phyloP scores from a whole-genome alignment of 2,329 filamentous ascomycete genomes.

The Calonectria pauciramosa region DNA sequence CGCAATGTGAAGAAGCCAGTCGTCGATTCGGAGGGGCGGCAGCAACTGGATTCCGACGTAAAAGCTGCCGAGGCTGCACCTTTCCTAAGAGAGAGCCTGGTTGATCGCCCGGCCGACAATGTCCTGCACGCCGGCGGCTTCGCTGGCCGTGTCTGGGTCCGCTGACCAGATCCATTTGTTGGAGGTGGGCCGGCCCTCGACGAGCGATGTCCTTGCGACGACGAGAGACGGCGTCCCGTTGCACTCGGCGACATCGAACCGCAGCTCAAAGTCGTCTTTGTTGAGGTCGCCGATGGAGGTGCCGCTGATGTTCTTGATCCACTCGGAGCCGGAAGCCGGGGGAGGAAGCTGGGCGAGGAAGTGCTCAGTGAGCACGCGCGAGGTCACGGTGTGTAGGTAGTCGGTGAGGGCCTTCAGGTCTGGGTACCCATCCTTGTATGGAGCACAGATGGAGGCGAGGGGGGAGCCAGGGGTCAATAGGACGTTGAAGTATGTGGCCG shows the following conservation, averaged over 20 bases:
- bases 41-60: not conserved
- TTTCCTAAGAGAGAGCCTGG: slow-evolving; percentile 36
- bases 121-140: slow-evolving; percentile 38
- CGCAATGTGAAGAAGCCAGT: not conserved
- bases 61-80: not conserved
- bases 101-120: slow-evolving; percentile 38
- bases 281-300: slow-evolving; percentile 49
- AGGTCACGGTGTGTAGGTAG: slow-evolving; percentile 61
- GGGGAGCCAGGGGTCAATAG: slow-evolving; percentile 53
- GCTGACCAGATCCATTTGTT: slow-evolving; percentile 50
- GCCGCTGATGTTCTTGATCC: slow-evolving; percentile 50
- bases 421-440: slow-evolving; percentile 60
- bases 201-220: slow-evolving; percentile 36
- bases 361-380: slow-evolving; percentile 56
- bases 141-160: slow-evolving; percentile 21
- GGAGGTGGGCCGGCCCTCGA: slow-evolving; percentile 29
- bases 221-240: slow-evolving; percentile 37
- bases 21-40: not conserved
- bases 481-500: slow-evolving; percentile 61
- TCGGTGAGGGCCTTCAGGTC: slow-evolving; percentile 58
- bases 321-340: slow-evolving; percentile 31
- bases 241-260: slow-evolving; percentile 47
- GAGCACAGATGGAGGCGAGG: slow-evolving; percentile 57
- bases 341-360: slow-evolving; percentile 45
- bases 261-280: slow-evolving; percentile 47